Percentiles rank a stretch among this genome's conserved stretches.
These are phyloP conservation scores for Linnemannia elongata DNA, from an alignment of 192 early-diverging fungal genomes.

Conservation along the genomic window DNA sequence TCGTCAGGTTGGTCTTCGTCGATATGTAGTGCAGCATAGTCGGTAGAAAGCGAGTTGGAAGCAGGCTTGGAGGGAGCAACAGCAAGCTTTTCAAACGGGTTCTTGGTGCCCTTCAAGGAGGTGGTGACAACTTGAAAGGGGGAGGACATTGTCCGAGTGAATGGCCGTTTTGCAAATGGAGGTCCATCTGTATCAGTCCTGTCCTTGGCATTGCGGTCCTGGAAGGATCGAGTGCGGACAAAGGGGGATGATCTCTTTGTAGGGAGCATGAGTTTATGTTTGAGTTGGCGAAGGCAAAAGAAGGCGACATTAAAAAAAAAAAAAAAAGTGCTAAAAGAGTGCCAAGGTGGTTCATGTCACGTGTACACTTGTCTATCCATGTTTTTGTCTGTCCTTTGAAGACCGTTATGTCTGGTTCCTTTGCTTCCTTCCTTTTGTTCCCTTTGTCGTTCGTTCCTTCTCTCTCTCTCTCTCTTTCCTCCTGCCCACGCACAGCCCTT, in stretches of 20 bases:
- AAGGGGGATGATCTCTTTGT: conserved; percentile 39
- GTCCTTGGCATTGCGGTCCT: not conserved
- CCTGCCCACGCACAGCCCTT: not conserved
- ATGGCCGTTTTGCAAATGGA: conserved; percentile 38
- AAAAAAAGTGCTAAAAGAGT: no score
- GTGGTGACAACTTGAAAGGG: conserved; percentile 48
- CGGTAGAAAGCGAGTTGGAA: not conserved
- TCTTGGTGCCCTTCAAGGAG: conserved; percentile 22
- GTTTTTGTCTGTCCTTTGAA: not conserved
- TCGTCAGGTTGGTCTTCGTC: not conserved
- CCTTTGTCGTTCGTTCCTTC: not conserved
- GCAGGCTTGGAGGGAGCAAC: not conserved
- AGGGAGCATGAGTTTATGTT: conserved; percentile 19
- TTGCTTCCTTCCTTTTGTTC: not conserved
- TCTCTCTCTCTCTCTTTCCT: not conserved
- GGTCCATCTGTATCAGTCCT: not conserved
- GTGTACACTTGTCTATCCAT: not conserved
- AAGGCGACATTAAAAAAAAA: not conserved
- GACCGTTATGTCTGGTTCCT: not conserved
- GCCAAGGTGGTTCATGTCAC: not conserved
- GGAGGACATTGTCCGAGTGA: conserved; percentile 31
- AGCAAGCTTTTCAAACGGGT: conserved; percentile 44
- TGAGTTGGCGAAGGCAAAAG: not conserved
- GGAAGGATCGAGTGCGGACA: conserved; percentile 30
- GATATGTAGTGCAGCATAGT: not conserved